phyloP scores from a whole-genome alignment of 2,329 filamentous ascomycete genomes.

The Aspergillus fischeri region DNA sequence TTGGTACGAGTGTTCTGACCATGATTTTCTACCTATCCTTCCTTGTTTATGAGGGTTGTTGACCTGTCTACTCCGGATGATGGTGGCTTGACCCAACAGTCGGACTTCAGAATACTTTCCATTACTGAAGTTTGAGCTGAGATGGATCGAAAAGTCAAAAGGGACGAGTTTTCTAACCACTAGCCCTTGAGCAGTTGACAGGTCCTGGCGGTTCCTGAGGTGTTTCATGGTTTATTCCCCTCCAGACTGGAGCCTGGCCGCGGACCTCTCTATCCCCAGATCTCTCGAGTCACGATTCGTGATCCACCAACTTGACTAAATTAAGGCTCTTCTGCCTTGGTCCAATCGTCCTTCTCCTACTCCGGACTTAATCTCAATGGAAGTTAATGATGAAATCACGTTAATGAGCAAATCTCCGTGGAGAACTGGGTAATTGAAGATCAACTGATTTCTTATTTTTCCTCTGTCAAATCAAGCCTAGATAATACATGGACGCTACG shows the following conservation, averaged over 20 bases:
- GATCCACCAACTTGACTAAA: constrained; percentile 15
- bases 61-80: neutral
- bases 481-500: neutral
- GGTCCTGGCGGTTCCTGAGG: neutral
- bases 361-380: neutral
- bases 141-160: neutral
- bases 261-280: constrained; percentile 14
- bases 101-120: neutral
- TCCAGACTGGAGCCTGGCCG: neutral
- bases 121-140: neutral
- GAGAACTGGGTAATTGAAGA: neutral
- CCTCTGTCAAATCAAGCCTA: neutral
- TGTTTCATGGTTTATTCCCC: neutral
- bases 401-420: neutral
- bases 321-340: neutral
- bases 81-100: neutral
- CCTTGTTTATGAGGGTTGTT: constrained; percentile 5
- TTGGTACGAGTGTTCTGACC: constrained; percentile 9
- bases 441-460: neutral
- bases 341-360: neutral
- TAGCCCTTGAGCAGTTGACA: too few species aligned
- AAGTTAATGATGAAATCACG: neutral
- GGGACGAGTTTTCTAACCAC: neutral
- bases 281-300: constrained; percentile 11
- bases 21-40: constrained; percentile 8